phyloP scores from a whole-genome alignment of 1,139 yeast species.

The Yamadazyma diddensiae region DNA sequence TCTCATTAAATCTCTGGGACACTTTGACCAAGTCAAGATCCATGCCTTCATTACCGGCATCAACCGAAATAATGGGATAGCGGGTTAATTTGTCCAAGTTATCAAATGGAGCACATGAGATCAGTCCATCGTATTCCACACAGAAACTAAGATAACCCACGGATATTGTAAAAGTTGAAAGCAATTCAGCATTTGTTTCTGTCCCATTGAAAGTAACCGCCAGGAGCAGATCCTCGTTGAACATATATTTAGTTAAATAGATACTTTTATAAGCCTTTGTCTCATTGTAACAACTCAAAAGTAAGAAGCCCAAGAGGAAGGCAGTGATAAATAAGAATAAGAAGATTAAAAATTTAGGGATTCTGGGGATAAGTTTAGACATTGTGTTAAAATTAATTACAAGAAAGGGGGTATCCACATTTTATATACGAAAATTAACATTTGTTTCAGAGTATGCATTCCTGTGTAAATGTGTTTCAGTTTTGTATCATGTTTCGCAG shows the following conservation, averaged over 20 bases:
- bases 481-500: not conserved
- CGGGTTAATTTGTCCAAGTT: constrained; percentile 20
- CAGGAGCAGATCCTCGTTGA: constrained; percentile 41
- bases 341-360: constrained; percentile 16
- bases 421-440: not conserved
- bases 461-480: not conserved
- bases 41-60: constrained; percentile 7
- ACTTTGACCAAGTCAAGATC: constrained; percentile 37
- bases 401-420: not conserved
- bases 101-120: constrained; percentile 32
- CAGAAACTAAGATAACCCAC: constrained; percentile 56
- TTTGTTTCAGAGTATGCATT: not conserved
- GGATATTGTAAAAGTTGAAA: constrained; percentile 34
- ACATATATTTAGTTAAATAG: constrained; percentile 44
- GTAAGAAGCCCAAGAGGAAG: constrained; percentile 46
- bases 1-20: constrained; percentile 39
- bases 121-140: constrained; percentile 24
- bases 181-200: constrained; percentile 6
- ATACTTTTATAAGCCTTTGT: constrained; percentile 41
- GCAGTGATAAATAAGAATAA: constrained; percentile 34
- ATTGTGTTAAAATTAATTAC: too few relatives aligned
- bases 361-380: constrained; percentile 8
- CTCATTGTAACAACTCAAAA: constrained; percentile 49
- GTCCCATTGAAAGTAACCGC: constrained; percentile 19
- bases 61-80: constrained; percentile 24